Percentiles rank a stretch among this genome's conserved stretches.
Evolutionary conservation across 306 rosid genomes (phyloP).

Genomic region (Quercus berberidifolia): DNA sequence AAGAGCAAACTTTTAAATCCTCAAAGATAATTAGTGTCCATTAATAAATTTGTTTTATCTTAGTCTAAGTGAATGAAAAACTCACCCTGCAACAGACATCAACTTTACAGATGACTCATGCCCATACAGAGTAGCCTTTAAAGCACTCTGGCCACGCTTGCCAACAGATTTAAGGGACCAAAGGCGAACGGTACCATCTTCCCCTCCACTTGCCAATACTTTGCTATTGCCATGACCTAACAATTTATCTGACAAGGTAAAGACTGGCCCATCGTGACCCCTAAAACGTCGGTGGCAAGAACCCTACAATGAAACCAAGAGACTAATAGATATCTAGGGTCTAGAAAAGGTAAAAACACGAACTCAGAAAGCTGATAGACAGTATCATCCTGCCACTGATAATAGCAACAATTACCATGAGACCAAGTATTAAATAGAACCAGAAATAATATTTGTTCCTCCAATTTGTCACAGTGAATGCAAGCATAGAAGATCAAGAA

Average conservation of each 20-base stretch:
- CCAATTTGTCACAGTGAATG: not conserved
- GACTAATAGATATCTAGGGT: constrained; percentile 2
- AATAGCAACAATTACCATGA: not conserved
- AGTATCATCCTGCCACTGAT: not conserved
- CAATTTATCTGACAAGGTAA: constrained; percentile 65
- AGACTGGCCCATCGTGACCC: constrained; percentile 85
- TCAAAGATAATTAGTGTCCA: not conserved
- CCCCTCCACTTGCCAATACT: constrained; percentile 94
- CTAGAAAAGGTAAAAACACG: not conserved
- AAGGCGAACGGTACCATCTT: constrained; percentile 83
- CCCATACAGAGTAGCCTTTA: constrained; percentile 75
- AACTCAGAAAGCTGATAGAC: not conserved
- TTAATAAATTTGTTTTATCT: not conserved
- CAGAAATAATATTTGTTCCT: not conserved
- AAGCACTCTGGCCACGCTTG: constrained; percentile 61
- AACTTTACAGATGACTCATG: constrained; percentile 68
- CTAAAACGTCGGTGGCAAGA: constrained; percentile 55
- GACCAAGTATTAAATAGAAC: not conserved
- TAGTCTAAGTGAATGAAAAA: not conserved
- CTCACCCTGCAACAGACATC: constrained; percentile 78
- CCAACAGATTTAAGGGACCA: constrained; percentile 75
- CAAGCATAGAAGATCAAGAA: not conserved
- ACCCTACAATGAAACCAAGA: constrained; percentile 41
- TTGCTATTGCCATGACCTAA: constrained; percentile 61
- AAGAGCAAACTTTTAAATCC: not conserved